Evolutionary conservation across 352 stramenopile species (phyloP).

Genomic region (Phytophthora pistaciae): DNA sequence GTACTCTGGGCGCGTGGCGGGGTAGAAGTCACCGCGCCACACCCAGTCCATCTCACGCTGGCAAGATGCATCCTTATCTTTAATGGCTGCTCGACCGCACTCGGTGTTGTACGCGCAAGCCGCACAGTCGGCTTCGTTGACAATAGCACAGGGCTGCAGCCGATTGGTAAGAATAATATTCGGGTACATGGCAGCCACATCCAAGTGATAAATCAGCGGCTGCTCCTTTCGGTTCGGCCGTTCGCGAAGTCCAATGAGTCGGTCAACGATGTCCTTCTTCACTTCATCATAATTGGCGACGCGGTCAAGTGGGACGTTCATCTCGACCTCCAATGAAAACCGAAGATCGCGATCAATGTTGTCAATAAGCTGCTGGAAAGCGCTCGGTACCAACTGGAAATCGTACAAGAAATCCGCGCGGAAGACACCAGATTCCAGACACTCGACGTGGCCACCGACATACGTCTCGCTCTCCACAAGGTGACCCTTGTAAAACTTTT

Average conservation of each 20-base stretch:
- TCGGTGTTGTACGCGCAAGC: conserved; percentile 95
- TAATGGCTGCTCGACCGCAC: conserved; percentile 70
- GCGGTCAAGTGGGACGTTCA: conserved; percentile 88
- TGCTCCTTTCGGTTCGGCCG: conserved; percentile 91
- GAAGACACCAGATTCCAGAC: conserved; percentile 98
- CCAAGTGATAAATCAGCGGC: conserved; percentile 99
- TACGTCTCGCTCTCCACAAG: conserved; percentile 99
- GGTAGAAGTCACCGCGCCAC: conserved; percentile 98
- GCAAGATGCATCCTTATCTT: conserved; percentile 91
- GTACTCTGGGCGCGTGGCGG: conserved; percentile 95
- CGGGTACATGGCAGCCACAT: conserved; percentile 99
- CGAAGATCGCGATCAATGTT: conserved; percentile 97
- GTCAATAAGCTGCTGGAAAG: conserved; percentile 96
- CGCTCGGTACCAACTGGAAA: conserved; percentile 95
- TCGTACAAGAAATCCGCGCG: conserved; percentile 98
- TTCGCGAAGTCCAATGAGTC: conserved; percentile 95
- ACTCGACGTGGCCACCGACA: conserved; percentile 99
- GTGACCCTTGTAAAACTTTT: conserved; percentile 93
- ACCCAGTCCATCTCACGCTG: conserved; percentile 99
- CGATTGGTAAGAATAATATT: conserved; percentile 99
- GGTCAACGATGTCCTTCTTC: conserved; percentile 92
- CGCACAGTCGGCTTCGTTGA: conserved; percentile 96
- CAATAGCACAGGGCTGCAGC: conserved; percentile 97
- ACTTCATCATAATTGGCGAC: conserved; percentile 93
- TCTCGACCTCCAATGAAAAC: conserved; percentile 97